Conservation (phyloP, 2,329 filamentous ascomycete genomes). For the Diaporthe caulivora region DNA sequence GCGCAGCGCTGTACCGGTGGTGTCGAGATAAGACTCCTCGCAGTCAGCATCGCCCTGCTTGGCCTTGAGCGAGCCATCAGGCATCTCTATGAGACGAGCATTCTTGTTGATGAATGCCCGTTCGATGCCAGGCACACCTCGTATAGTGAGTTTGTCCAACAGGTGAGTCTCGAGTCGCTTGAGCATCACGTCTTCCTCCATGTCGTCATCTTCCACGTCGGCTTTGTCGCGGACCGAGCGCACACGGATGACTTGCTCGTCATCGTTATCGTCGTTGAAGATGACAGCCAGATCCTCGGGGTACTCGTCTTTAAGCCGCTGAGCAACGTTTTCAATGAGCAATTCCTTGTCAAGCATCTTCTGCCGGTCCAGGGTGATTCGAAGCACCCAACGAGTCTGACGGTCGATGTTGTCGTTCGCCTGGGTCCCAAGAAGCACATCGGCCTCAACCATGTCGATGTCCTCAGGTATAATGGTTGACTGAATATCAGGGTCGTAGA, state of each 20-base stretch:
- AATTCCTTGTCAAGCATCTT: slow-evolving; percentile 96
- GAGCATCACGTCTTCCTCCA: slow-evolving; percentile 91
- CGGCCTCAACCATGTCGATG: slow-evolving; percentile 94
- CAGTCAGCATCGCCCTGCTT: slow-evolving; percentile 81
- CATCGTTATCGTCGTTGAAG: slow-evolving; percentile 98
- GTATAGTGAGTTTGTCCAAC: slow-evolving; percentile 89
- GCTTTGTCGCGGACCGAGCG: slow-evolving; percentile 80
- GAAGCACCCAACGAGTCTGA: slow-evolving; percentile 95
- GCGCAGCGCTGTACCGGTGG: slow-evolving; percentile 87
- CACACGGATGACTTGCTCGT: slow-evolving; percentile 93
- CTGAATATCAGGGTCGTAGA: slow-evolving; percentile 94
- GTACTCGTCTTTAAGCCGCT: slow-evolving; percentile 90
- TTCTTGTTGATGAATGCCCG: slow-evolving; percentile 94
- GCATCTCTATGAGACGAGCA: slow-evolving; percentile 73
- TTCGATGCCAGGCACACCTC: slow-evolving; percentile 89
- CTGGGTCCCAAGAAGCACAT: slow-evolving; percentile 83
- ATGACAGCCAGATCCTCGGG: slow-evolving; percentile 88
- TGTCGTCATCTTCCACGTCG: slow-evolving; percentile 73
- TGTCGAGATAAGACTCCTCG: slow-evolving; percentile 96
- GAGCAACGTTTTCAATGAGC: slow-evolving; percentile 90
- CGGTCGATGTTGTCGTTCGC: slow-evolving; percentile 74
- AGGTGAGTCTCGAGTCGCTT: slow-evolving; percentile 93
- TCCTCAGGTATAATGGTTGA: slow-evolving; percentile 89
- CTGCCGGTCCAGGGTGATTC: slow-evolving; percentile 91
- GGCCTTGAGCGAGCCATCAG: slow-evolving; percentile 80